Percentiles rank a stretch among this genome's conserved stretches.
Conservation (phyloP, 2,329 filamentous ascomycete species). For the Penicillium digitatum region DNA sequence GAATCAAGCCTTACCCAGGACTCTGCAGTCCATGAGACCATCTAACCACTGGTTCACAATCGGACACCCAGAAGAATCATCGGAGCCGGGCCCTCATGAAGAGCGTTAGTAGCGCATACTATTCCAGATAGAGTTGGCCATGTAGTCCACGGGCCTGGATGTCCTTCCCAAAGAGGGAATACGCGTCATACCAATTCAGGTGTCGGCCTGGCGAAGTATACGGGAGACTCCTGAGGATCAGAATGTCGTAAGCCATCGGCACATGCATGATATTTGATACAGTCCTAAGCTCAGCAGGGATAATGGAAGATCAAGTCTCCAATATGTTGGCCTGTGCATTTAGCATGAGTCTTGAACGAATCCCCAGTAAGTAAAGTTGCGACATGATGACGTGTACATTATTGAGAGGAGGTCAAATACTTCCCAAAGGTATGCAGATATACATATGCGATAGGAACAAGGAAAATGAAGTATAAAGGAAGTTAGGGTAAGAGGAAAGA, state of each 20-base stretch:
- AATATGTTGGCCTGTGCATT: not conserved
- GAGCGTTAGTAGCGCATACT: not conserved
- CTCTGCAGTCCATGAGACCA: not conserved
- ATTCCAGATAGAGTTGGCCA: not conserved
- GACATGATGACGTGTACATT: conserved; percentile 1
- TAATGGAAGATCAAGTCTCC: not conserved
- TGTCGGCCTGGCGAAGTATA: not conserved
- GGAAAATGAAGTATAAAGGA: not conserved
- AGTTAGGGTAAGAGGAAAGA: not conserved
- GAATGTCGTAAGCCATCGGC: not conserved
- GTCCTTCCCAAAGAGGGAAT: not conserved
- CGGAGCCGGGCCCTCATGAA: not conserved
- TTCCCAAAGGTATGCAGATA: not conserved
- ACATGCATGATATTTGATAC: not conserved
- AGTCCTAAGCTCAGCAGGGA: not conserved
- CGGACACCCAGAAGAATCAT: not conserved
- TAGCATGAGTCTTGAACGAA: not conserved
- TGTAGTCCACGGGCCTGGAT: not conserved
- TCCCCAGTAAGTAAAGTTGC: not conserved
- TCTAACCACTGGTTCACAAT: not conserved
- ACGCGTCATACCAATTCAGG: not conserved
- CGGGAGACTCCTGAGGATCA: not conserved
- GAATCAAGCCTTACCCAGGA: not conserved
- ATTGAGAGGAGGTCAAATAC: not conserved
- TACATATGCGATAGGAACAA: not conserved